phyloP scores from a whole-genome alignment of 129 eudicot genomes.

The Mikania micrantha region DNA sequence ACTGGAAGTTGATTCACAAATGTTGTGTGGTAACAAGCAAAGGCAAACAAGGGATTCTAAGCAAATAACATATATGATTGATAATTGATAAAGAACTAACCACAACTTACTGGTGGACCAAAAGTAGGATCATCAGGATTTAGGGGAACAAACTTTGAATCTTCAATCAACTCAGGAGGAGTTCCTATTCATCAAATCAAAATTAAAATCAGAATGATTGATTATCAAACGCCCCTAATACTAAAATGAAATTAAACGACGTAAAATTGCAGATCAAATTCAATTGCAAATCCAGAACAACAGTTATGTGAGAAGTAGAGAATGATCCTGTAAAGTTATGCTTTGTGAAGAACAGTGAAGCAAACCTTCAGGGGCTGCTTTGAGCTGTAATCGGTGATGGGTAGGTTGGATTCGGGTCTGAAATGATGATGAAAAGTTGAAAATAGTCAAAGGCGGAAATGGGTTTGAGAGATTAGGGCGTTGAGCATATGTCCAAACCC shows the following conservation, averaged over 20 bases:
- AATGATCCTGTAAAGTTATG: neutral
- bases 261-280: neutral
- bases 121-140: conserved; percentile 68
- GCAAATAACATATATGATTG: no score
- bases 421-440: conserved; percentile 16
- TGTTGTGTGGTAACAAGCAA: no score
- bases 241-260: neutral
- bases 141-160: conserved; percentile 86
- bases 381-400: conserved; percentile 15
- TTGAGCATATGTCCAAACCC: conserved; percentile 1
- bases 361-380: conserved; percentile 35
- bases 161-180: conserved; percentile 63
- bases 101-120: conserved; percentile 97
- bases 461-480: conserved; percentile 1
- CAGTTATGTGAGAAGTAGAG: neutral
- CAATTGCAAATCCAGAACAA: neutral
- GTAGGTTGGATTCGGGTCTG: conserved; percentile 11
- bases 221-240: no score
- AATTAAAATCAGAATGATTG: neutral
- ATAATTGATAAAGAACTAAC: conserved; percentile 35
- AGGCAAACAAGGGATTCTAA: no score
- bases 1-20: neutral
- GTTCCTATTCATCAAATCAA: conserved; percentile 7
- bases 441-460: neutral
- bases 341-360: neutral